Conservation (phyloP, 805 yeast genomes). For the Blastobotrys attinorum region DNA sequence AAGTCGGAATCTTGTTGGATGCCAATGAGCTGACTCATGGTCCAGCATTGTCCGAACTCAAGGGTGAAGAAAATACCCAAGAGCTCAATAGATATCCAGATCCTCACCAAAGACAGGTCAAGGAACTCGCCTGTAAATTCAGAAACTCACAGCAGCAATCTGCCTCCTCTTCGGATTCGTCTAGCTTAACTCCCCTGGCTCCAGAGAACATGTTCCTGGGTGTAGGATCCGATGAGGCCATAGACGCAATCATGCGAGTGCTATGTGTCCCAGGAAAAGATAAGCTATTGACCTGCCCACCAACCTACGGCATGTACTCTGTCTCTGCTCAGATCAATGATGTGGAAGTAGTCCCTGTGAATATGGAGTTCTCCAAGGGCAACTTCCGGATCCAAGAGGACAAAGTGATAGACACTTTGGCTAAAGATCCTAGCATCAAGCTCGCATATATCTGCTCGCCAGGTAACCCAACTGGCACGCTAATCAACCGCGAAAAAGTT, state of each 20-base stretch:
- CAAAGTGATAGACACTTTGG: constrained; percentile 43
- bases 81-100: constrained; percentile 91
- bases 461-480: constrained; percentile 88
- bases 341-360: constrained; percentile 66
- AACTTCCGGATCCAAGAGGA: constrained; percentile 58
- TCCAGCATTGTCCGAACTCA: constrained; percentile 50
- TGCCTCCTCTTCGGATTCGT: constrained; percentile 13
- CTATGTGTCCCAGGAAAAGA: constrained; percentile 76
- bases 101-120: constrained; percentile 81
- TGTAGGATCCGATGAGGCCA: constrained; percentile 95
- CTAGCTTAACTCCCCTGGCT: constrained; percentile 29
- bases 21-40: constrained; percentile 97
- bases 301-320: constrained; percentile 96
- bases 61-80: constrained; percentile 38
- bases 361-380: constrained; percentile 44
- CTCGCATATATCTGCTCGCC: constrained; percentile 85
- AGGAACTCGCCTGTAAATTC: constrained; percentile 59
- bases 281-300: constrained; percentile 80
- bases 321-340: constrained; percentile 90
- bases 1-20: constrained; percentile 78
- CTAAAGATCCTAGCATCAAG: constrained; percentile 56
- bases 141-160: constrained; percentile 47
- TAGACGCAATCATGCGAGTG: constrained; percentile 81
- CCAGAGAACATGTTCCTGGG: constrained; percentile 81
- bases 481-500: constrained; percentile 44